These are phyloP conservation scores for Scheffersomyces insectosa DNA, from an alignment of 1,139 yeast genomes.

Conservation along the genomic window DNA sequence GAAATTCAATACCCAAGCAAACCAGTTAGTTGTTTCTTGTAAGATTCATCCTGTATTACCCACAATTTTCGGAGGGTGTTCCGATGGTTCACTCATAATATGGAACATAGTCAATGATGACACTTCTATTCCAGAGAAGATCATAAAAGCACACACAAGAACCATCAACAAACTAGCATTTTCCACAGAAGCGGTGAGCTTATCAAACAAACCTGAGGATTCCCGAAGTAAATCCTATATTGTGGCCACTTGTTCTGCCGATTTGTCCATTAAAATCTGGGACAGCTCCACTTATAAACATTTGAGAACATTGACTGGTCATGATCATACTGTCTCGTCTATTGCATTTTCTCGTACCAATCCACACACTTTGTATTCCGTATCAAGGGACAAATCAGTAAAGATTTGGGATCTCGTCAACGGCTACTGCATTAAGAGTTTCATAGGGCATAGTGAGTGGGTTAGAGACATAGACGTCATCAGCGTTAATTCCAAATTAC, in stretches of 20 bases:
- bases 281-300: constrained; percentile 56
- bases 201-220: constrained; percentile 11
- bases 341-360: constrained; percentile 49
- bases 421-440: constrained; percentile 68
- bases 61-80: constrained; percentile 63
- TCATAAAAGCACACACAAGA: constrained; percentile 77
- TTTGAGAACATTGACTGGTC: constrained; percentile 75
- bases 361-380: constrained; percentile 56
- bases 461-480: constrained; percentile 62
- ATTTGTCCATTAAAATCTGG: constrained; percentile 73
- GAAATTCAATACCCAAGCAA: constrained; percentile 52
- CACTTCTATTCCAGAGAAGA: constrained; percentile 62
- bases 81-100: constrained; percentile 70
- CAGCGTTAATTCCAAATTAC: constrained; percentile 15
- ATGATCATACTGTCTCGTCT: constrained; percentile 82
- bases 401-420: constrained; percentile 74
- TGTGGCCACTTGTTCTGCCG: constrained; percentile 70
- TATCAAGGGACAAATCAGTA: constrained; percentile 74
- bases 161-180: constrained; percentile 64
- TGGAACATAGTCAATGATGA: constrained; percentile 69
- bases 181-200: constrained; percentile 37
- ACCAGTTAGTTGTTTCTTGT: constrained; percentile 60
- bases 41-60: constrained; percentile 77
- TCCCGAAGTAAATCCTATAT: constrained; percentile 18
- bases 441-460: constrained; percentile 89